These are phyloP conservation scores for Verticillium nonalfalfae DNA, from an alignment of 2,329 filamentous ascomycete species.

Conservation along the genomic window DNA sequence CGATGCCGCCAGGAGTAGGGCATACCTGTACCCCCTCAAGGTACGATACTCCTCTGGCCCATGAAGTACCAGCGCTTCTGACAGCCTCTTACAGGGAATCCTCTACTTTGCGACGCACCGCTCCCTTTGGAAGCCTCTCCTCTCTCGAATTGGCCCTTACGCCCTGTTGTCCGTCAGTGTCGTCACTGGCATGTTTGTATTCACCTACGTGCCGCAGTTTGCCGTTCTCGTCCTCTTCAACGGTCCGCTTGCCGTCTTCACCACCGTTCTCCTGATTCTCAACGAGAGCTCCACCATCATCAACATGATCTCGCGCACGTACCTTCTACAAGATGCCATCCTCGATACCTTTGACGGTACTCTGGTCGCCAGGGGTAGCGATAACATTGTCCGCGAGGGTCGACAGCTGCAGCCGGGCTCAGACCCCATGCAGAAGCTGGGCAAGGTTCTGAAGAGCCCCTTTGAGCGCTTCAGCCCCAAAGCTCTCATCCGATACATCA, in stretches of 20 bases:
- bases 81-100: slow-evolving; percentile 40
- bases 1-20: slow-evolving; percentile 66
- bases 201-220: slow-evolving; percentile 81
- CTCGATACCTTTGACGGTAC: slow-evolving; percentile 85
- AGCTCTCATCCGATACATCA: slow-evolving; percentile 68
- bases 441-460: slow-evolving; percentile 50
- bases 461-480: slow-evolving; percentile 51
- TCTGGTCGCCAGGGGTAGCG: slow-evolving; percentile 43
- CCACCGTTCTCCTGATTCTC: slow-evolving; percentile 62
- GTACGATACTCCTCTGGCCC: neutral
- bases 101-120: slow-evolving; percentile 51
- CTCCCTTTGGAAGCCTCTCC: slow-evolving; percentile 52
- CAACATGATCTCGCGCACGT: slow-evolving; percentile 55
- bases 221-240: slow-evolving; percentile 79
- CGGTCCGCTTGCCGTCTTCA: slow-evolving; percentile 72
- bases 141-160: slow-evolving; percentile 51
- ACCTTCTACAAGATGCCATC: slow-evolving; percentile 74
- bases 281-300: slow-evolving; percentile 55
- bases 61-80: neutral
- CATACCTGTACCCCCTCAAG: slow-evolving; percentile 73
- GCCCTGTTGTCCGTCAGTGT: slow-evolving; percentile 66
- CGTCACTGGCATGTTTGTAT: slow-evolving; percentile 76
- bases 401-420: slow-evolving; percentile 62
- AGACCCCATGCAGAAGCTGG: slow-evolving; percentile 51
- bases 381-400: slow-evolving; percentile 63